Conservation (phyloP, 1,139 yeast genomes). For the Saccharomyces hybrid region DNA sequence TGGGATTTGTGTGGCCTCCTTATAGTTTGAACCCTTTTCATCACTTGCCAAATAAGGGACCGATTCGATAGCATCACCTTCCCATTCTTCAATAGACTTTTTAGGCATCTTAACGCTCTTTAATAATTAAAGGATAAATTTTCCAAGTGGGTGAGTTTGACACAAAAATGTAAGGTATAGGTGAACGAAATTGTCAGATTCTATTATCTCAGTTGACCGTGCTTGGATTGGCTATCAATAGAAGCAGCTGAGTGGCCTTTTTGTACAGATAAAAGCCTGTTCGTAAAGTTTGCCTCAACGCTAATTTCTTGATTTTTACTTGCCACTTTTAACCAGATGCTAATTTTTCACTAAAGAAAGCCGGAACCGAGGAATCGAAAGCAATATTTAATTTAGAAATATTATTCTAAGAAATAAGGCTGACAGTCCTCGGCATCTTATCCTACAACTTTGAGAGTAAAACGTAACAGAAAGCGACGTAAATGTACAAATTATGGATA, state of each 20-base stretch:
- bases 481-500: constrained; percentile 1
- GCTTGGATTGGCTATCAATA: neutral
- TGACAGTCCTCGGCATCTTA: neutral
- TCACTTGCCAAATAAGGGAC: constrained; percentile 61
- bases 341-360: neutral
- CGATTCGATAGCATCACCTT: constrained; percentile 51
- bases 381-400: no score
- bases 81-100: constrained; percentile 31
- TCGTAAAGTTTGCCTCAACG: neutral
- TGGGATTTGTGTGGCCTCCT: constrained; percentile 18
- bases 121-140: neutral
- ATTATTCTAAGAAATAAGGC: no score
- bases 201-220: neutral
- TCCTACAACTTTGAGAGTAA: neutral
- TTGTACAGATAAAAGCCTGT: neutral
- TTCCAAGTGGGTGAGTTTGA: neutral
- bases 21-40: constrained; percentile 40
- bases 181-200: neutral
- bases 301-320: neutral
- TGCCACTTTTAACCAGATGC: neutral
- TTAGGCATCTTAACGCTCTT: constrained; percentile 18
- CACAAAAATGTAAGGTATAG: neutral
- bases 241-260: neutral
- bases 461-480: neutral
- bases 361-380: neutral